Conservation (phyloP, 2,329 filamentous ascomycete species). For the Ophiostoma triangulosporum region DNA sequence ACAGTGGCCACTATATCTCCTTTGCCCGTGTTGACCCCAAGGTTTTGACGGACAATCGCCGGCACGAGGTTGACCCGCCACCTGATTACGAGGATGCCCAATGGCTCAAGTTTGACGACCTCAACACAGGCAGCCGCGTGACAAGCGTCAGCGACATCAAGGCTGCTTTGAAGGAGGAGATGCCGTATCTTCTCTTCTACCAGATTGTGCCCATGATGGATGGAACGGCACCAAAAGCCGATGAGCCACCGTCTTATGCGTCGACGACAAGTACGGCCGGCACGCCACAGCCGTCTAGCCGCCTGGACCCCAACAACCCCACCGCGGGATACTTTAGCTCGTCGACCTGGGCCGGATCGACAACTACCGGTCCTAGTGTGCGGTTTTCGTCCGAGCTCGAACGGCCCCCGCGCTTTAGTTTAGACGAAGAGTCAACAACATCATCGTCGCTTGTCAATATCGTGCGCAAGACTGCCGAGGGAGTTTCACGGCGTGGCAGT, state of each 20-base stretch:
- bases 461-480: slow-evolving; percentile 17
- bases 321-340: slow-evolving; percentile 33
- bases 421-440: slow-evolving; percentile 27
- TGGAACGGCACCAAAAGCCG: slow-evolving; percentile 36
- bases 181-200: slow-evolving; percentile 90
- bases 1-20: slow-evolving; percentile 84
- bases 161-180: slow-evolving; percentile 59
- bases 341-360: slow-evolving; percentile 20
- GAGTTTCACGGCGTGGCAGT: slow-evolving; percentile 36
- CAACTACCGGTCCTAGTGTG: slow-evolving; percentile 32
- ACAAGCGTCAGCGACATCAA: slow-evolving; percentile 64
- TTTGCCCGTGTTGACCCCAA: slow-evolving; percentile 63
- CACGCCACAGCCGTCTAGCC: slow-evolving; percentile 17
- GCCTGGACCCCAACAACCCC: slow-evolving; percentile 14
- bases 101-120: slow-evolving; percentile 89
- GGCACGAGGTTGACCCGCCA: slow-evolving; percentile 41
- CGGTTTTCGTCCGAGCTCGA: slow-evolving; percentile 44
- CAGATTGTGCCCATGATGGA: slow-evolving; percentile 81
- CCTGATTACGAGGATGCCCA: slow-evolving; percentile 56
- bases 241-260: slow-evolving; percentile 46
- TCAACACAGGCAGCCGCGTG: slow-evolving; percentile 55
- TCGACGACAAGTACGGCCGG: slow-evolving; percentile 32
- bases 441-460: slow-evolving; percentile 13
- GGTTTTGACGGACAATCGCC: slow-evolving; percentile 45
- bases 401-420: slow-evolving; percentile 30